Evolutionary conservation across 768 basidiomycete genomes (phyloP).

Genomic region (Cystobasidium onofrii): DNA sequence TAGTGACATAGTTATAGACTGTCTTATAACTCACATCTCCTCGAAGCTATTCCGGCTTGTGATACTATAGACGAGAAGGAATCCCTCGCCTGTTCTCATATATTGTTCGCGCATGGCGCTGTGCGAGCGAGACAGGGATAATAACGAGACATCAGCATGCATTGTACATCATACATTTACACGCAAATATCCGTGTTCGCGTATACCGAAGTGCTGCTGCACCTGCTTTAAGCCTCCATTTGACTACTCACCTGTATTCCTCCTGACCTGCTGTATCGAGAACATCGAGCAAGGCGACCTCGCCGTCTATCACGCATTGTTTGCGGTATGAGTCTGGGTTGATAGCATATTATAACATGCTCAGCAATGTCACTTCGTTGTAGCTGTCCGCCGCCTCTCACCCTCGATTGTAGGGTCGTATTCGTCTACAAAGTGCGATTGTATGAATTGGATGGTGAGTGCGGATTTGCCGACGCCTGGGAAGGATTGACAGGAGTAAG

Average conservation of each 20-base stretch:
- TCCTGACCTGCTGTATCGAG: conserved; percentile 59
- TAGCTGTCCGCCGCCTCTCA: conserved; percentile 32
- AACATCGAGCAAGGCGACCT: conserved; percentile 50
- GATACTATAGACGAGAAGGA: conserved; percentile 52
- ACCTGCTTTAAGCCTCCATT: too few species aligned
- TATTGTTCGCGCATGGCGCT: conserved; percentile 99
- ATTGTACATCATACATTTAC: too few species aligned
- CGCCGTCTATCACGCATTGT: conserved; percentile 50
- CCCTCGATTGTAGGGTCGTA: conserved; percentile 52
- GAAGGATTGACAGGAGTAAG: background rate
- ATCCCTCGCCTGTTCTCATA: conserved; percentile 69
- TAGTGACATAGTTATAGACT: too few species aligned
- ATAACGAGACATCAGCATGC: background rate
- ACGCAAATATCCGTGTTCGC: background rate
- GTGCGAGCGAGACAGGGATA: conserved; percentile 15
- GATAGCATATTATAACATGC: background rate
- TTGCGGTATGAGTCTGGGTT: conserved; percentile 68
- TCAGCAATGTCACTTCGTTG: background rate
- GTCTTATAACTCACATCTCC: conserved; percentile 46
- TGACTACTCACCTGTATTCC: conserved; percentile 91
- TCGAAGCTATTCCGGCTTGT: conserved; percentile 51
- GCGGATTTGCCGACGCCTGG: conserved; percentile 53
- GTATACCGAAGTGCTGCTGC: too few species aligned
- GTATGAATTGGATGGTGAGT: conserved; percentile 50
- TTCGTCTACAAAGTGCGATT: conserved; percentile 46